A percentile compares a stretch with the other conserved stretches of the same genome.
Conservation (phyloP, 2,329 filamentous ascomycete genomes). For the Talaromyces sp. region DNA sequence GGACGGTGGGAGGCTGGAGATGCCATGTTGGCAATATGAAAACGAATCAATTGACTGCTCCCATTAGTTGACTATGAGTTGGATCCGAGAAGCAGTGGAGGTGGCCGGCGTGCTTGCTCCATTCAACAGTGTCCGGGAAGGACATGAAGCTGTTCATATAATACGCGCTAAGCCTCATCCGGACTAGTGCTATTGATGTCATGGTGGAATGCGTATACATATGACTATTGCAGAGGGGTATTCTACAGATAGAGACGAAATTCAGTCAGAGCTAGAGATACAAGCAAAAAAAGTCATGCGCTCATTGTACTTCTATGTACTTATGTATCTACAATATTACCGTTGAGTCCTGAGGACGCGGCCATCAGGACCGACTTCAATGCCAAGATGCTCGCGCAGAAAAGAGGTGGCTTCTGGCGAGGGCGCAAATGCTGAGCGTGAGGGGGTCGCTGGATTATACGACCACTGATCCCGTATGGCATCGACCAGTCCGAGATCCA, state of each 20-base stretch:
- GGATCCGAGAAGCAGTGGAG: neutral
- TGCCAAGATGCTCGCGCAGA: slow-evolving; percentile 32
- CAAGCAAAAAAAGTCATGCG: neutral
- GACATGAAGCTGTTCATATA: neutral
- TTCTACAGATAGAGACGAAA: neutral
- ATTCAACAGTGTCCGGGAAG: slow-evolving; percentile 30
- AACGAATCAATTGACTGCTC: neutral
- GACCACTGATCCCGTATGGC: slow-evolving; percentile 37
- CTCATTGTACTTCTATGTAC: neutral
- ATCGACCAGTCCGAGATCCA: slow-evolving; percentile 31
- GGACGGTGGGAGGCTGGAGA: slow-evolving; percentile 36
- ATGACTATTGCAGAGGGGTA: neutral
- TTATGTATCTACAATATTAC: slow-evolving; percentile 12
- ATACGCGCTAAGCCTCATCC: neutral
- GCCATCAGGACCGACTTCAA: slow-evolving; percentile 31
- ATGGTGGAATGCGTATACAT: neutral
- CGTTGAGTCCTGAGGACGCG: slow-evolving; percentile 26
- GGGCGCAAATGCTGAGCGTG: slow-evolving; percentile 23
- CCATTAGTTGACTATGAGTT: neutral
- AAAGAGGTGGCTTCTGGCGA: slow-evolving; percentile 32
- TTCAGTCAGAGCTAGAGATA: neutral
- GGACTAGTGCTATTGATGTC: neutral
- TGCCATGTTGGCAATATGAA: slow-evolving; percentile 8
- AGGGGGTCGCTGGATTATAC: slow-evolving; percentile 19
- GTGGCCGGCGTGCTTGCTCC: slow-evolving; percentile 21